These are phyloP conservation scores for Oryza punctata DNA, from an alignment of 176 grass and related monocot species.

Conservation along the genomic window DNA sequence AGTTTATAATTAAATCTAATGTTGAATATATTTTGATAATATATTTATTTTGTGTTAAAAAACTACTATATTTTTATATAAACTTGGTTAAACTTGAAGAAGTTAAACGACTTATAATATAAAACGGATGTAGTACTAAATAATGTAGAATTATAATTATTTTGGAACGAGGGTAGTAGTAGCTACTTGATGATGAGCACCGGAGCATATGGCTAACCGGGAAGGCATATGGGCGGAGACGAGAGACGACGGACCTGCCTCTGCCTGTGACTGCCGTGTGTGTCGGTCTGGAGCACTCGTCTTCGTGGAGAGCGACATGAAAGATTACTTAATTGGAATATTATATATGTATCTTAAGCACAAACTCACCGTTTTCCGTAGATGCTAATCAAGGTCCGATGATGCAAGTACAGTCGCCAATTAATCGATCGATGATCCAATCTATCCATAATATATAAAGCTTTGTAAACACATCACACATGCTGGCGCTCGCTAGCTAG, in stretches of 20 bases:
- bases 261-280: background rate
- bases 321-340: background rate
- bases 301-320: background rate
- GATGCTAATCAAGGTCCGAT: slow-evolving; percentile 20
- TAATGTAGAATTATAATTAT: no score
- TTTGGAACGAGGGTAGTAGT: no score
- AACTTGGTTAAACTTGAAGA: no score
- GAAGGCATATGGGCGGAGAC: background rate
- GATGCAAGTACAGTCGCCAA: background rate
- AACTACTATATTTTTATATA: no score
- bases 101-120: no score
- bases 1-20: no score
- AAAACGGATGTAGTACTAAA: no score
- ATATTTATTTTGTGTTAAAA: no score
- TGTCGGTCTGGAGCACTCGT: background rate
- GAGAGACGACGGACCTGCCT: background rate
- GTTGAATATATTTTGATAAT: no score
- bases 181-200: background rate
- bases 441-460: background rate
- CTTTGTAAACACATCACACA: background rate
- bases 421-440: background rate
- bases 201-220: background rate
- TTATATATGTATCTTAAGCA: background rate
- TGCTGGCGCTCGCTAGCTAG: background rate
- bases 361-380: background rate